These are phyloP conservation scores for Chalciporus pseudorubinellus DNA, from an alignment of 768 basidiomycete genomes.

Conservation along the genomic window DNA sequence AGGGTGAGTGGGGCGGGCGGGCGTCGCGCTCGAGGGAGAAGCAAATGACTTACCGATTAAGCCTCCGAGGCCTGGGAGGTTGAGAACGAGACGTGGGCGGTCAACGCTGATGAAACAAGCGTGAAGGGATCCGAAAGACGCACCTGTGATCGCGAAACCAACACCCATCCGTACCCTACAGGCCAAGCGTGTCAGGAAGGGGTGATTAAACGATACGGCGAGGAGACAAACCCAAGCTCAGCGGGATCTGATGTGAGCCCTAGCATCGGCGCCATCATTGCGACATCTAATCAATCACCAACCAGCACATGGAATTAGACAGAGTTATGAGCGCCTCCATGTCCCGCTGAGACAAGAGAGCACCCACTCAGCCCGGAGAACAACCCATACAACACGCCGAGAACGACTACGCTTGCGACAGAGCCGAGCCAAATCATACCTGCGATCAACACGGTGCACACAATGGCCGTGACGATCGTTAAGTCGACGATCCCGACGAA, in stretches of 20 bases:
- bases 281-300: constrained; percentile 30
- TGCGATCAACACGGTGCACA: constrained; percentile 41
- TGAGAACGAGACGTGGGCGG: too few species aligned
- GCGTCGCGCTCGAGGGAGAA: not conserved
- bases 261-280: constrained; percentile 42
- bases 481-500: constrained; percentile 45
- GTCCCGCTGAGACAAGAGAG: not conserved
- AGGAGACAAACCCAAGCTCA: constrained; percentile 47
- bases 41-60: constrained; percentile 15
- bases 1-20: too few species aligned
- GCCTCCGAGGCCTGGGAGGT: constrained; percentile 20
- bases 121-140: constrained; percentile 3
- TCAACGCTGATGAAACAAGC: not conserved
- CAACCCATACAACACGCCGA: constrained; percentile 47
- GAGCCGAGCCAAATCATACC: constrained; percentile 43
- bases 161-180: constrained; percentile 42
- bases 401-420: constrained; percentile 37
- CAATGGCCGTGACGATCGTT: constrained; percentile 34
- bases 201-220: constrained; percentile 4
- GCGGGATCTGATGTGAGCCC: constrained; percentile 43
- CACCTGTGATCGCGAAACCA: constrained; percentile 44
- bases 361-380: constrained; percentile 45
- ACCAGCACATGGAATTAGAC: not conserved
- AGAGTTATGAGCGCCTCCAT: not conserved
- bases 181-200: not conserved